A percentile compares a stretch with the other conserved stretches of the same genome.
Evolutionary conservation across 352 stramenopile genomes (phyloP).

Genomic region (Halophytophthora polymorphica): DNA sequence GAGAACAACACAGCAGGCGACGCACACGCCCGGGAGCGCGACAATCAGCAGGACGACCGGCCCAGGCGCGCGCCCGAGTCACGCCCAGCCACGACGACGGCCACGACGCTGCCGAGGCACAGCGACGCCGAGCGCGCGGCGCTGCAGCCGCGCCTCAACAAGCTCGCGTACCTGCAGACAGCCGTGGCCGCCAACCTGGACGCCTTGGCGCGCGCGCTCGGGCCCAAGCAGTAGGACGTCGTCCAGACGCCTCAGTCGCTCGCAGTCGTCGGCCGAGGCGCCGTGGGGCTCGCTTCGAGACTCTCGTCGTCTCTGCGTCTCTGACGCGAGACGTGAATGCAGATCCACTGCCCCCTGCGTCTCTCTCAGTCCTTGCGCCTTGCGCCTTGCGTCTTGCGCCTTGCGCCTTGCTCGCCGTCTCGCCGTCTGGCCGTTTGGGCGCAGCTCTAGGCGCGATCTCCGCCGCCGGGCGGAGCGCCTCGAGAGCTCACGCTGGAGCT

Average conservation of each 20-base stretch:
- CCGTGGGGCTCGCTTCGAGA: too few relatives aligned
- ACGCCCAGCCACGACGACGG: neutral
- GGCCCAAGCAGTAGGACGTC: conserved; percentile 21
- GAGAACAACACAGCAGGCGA: too few relatives aligned
- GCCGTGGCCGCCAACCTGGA: conserved; percentile 18
- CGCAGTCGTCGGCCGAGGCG: too few relatives aligned
- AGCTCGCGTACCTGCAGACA: conserved; percentile 18
- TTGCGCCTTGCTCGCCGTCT: too few relatives aligned
- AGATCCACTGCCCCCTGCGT: neutral
- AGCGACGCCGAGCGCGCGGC: conserved; percentile 16
- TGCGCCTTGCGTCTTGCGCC: neutral
- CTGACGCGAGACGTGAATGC: neutral
- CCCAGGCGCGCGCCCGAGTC: too few relatives aligned
- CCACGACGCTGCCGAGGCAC: neutral
- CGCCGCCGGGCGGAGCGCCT: conserved; percentile 14
- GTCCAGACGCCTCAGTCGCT: neutral
- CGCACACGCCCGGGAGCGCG: neutral
- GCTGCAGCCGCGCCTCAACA: conserved; percentile 26
- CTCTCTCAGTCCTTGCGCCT: neutral
- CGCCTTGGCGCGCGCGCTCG: conserved; percentile 19
- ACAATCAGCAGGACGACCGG: conserved; percentile 17
- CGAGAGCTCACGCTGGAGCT: conserved; percentile 44
- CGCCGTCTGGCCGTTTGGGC: too few relatives aligned
- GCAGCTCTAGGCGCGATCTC: conserved; percentile 11
- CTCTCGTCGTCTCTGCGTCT: too few relatives aligned